Conservation (phyloP, 441 rosid genomes). For the Capsella rubella region DNA sequence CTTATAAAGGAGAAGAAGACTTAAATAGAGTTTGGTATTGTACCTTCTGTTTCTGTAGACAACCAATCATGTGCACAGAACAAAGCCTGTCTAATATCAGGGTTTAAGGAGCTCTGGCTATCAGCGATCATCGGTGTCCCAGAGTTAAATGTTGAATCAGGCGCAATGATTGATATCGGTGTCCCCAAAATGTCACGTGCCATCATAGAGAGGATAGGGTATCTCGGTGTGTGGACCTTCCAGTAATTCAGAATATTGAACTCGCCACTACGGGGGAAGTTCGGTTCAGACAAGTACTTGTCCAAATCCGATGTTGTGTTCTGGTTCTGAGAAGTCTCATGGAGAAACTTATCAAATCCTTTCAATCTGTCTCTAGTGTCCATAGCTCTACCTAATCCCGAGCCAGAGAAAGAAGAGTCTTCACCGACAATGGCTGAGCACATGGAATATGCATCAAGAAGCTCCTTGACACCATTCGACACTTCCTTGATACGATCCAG, state of each 20-base stretch:
- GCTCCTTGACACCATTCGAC: slow-evolving; percentile 81
- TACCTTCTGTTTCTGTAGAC: slow-evolving; percentile 69
- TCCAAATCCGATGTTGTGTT: slow-evolving; percentile 73
- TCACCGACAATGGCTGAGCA: slow-evolving; percentile 78
- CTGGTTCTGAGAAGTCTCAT: slow-evolving; percentile 83
- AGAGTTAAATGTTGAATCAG: slow-evolving; percentile 58
- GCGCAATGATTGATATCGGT: slow-evolving; percentile 72
- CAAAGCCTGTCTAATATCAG: slow-evolving; percentile 82
- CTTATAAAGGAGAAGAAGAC: slow-evolving; percentile 11
- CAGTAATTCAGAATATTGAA: slow-evolving; percentile 93
- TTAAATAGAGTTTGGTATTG: slow-evolving; percentile 20
- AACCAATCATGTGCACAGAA: slow-evolving; percentile 89
- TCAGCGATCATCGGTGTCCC: slow-evolving; percentile 70
- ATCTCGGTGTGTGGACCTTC: slow-evolving; percentile 97
- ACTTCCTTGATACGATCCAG: slow-evolving; percentile 88
- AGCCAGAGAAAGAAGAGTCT: slow-evolving; percentile 80
- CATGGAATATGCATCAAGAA: slow-evolving; percentile 82
- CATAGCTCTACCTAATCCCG: slow-evolving; percentile 66
- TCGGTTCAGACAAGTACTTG: slow-evolving; percentile 89
- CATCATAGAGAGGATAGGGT: slow-evolving; percentile 93
- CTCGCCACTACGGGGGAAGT: slow-evolving; percentile 87
- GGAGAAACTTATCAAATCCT: slow-evolving; percentile 93
- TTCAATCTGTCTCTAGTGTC: slow-evolving; percentile 80
- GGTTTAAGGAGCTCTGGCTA: slow-evolving; percentile 58
- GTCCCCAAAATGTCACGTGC: slow-evolving; percentile 91